These are phyloP conservation scores for Quercus ilex DNA, from an alignment of 306 rosid species.

Conservation along the genomic window DNA sequence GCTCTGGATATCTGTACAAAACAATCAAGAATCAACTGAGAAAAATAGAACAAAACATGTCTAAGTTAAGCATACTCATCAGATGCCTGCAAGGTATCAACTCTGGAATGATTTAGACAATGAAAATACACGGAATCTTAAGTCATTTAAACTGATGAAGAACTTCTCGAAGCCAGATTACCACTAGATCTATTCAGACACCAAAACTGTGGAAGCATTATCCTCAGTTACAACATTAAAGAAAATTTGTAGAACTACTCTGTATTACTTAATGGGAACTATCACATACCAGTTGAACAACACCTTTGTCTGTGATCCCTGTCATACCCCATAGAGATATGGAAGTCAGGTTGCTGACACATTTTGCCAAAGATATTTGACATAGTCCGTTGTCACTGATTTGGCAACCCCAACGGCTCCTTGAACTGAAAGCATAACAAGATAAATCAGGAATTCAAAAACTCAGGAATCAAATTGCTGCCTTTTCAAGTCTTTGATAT, in stretches of 20 bases:
- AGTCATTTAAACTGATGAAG: background rate
- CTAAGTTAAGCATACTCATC: background rate
- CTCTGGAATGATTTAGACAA: background rate
- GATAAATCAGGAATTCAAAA: background rate
- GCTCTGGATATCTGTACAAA: conserved; percentile 68
- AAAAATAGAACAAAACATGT: background rate
- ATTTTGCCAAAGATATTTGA: conserved; percentile 67
- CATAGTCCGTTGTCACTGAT: conserved; percentile 68
- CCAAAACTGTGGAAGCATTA: background rate
- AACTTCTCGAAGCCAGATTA: background rate
- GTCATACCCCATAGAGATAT: conserved; percentile 91
- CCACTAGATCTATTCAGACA: background rate
- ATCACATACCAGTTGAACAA: conserved; percentile 65
- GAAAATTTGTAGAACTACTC: background rate
- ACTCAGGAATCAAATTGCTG: background rate
- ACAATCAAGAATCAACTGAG: conserved; percentile 9
- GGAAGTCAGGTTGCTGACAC: conserved; percentile 67
- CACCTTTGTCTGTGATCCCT: conserved; percentile 90
- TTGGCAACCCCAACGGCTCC: conserved; percentile 90
- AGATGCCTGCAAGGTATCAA: background rate
- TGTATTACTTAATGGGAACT: background rate
- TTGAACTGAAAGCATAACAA: conserved; percentile 52
- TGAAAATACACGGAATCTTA: background rate
- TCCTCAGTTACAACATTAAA: background rate
- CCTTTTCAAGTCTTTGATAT: background rate